A percentile compares a stretch with the other conserved stretches of the same genome.
Evolutionary conservation across 768 basidiomycete species (phyloP).

Genomic region (Leucocoprinus sp.): DNA sequence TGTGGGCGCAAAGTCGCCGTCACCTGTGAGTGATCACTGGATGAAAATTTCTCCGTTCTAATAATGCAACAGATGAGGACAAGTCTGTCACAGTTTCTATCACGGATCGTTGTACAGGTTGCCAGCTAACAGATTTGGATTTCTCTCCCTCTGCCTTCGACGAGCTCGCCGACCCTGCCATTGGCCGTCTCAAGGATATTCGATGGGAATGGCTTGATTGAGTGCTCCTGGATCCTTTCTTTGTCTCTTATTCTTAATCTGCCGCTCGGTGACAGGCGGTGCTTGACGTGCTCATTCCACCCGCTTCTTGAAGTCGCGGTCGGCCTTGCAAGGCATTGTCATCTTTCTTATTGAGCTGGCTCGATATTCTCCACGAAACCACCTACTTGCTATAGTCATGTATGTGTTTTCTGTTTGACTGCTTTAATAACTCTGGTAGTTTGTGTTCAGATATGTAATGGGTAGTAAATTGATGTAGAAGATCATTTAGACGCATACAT

Average conservation of each 20-base stretch:
- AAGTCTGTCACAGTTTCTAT: constrained; percentile 40
- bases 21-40: constrained; percentile 36
- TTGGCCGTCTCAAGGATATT: constrained; percentile 46
- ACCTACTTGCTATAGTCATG: constrained; percentile 29
- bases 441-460: constrained; percentile 10
- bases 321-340: constrained; percentile 4
- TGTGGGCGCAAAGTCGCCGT: constrained; percentile 43
- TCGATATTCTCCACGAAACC: constrained; percentile 15
- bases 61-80: constrained; percentile 36
- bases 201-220: constrained; percentile 29
- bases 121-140: constrained; percentile 46
- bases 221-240: constrained; percentile 27
- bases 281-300: constrained; percentile 20
- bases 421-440: constrained; percentile 11
- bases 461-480: neutral
- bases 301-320: neutral
- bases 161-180: constrained; percentile 28
- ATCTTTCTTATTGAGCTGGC: constrained; percentile 20
- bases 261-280: constrained; percentile 17
- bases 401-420: constrained; percentile 17
- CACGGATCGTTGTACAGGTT: constrained; percentile 58
- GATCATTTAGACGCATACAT: neutral
- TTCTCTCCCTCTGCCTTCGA: constrained; percentile 54
- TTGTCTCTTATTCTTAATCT: constrained; percentile 10
- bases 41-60: neutral